A percentile compares a stretch with the other conserved stretches of the same genome.
These are phyloP conservation scores for Dovyalis caffra DNA, from an alignment of 345 rosid species.

Conservation along the genomic window DNA sequence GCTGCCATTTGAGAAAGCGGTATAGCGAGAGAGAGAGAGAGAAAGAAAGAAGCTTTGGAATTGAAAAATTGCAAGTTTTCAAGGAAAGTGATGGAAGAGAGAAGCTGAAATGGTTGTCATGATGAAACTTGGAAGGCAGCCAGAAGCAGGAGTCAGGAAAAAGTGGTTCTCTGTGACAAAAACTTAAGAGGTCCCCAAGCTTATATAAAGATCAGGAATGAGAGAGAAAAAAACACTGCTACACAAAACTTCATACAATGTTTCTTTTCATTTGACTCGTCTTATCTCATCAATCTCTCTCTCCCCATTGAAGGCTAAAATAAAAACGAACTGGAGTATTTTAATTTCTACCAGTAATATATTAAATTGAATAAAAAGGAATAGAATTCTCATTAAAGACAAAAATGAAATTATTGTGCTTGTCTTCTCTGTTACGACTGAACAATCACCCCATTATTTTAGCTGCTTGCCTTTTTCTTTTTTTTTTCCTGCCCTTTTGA, in stretches of 20 bases:
- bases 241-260: slow-evolving; percentile 7
- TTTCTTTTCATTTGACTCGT: slow-evolving; percentile 30
- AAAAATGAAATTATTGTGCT: background rate
- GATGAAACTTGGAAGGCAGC: slow-evolving; percentile 7
- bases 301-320: background rate
- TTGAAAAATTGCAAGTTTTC: slow-evolving; percentile 20
- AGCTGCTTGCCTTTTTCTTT: background rate
- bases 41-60: slow-evolving; percentile 17
- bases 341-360: background rate
- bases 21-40: no score
- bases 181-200: slow-evolving; percentile 5
- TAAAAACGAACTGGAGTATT: background rate
- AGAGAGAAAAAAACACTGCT: background rate
- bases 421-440: background rate
- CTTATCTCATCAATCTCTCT: slow-evolving; percentile 15
- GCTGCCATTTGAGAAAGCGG: slow-evolving; percentile 57
- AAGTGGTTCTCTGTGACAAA: slow-evolving; percentile 16
- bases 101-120: slow-evolving; percentile 8
- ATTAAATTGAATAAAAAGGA: background rate
- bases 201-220: slow-evolving; percentile 26
- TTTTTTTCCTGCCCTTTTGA: background rate
- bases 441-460: background rate
- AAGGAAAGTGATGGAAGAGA: slow-evolving; percentile 30
- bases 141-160: slow-evolving; percentile 22
- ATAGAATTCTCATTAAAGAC: background rate